A percentile compares a stretch with the other conserved stretches of the same genome.
Conservation (phyloP, 2,329 filamentous ascomycete species). For the Metarhizium rileyi region DNA sequence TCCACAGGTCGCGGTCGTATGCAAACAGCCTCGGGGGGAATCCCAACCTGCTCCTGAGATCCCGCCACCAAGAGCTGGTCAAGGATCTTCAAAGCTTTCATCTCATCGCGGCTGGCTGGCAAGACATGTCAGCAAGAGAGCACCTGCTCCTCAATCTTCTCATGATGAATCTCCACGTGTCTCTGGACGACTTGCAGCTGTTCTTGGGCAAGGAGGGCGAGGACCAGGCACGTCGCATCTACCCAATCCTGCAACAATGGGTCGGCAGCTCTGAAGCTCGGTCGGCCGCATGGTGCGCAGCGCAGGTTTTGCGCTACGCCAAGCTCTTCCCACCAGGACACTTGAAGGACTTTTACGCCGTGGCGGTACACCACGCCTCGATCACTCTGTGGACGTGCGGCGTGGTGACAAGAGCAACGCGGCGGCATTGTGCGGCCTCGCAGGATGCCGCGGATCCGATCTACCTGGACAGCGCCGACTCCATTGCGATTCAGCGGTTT, state of each 20-base stretch:
- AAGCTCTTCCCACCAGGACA: constrained; percentile 41
- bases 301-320: constrained; percentile 54
- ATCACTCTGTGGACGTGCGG: constrained; percentile 63
- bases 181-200: constrained; percentile 54
- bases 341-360: constrained; percentile 56
- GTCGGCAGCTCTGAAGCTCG: constrained; percentile 43
- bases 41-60: constrained; percentile 37
- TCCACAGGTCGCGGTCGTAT: constrained; percentile 38
- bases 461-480: constrained; percentile 48
- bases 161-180: constrained; percentile 54
- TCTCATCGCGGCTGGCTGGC: constrained; percentile 31
- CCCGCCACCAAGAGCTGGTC: constrained; percentile 53
- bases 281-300: constrained; percentile 57
- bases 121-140: constrained; percentile 35
- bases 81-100: constrained; percentile 43
- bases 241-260: constrained; percentile 51
- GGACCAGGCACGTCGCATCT: constrained; percentile 52
- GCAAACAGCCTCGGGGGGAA: constrained; percentile 28
- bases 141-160: constrained; percentile 42
- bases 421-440: constrained; percentile 19
- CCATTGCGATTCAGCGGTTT: constrained; percentile 44
- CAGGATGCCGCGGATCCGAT: constrained; percentile 30
- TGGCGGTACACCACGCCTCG: constrained; percentile 59
- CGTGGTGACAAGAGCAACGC: constrained; percentile 39
- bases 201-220: constrained; percentile 60